Base-by-base conservation (phyloP, 192 early-diverging fungal genomes). In the Backusella parvicylindrica region DNA sequence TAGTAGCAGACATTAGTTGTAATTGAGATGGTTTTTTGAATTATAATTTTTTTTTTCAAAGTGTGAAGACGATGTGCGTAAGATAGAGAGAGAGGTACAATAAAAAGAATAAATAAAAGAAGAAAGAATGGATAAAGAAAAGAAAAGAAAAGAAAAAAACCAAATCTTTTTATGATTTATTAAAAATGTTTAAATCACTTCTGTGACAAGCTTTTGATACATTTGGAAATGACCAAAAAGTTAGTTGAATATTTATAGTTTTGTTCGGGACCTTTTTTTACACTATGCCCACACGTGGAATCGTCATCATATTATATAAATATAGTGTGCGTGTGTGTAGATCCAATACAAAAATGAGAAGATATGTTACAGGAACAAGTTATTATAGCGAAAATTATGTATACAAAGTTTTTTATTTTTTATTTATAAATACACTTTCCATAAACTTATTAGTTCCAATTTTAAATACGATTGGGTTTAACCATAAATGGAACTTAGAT, bases 221-320 rank as follows among this genome's bases (percentile, higher is more conserved):
- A 60, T 60, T 60, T 60, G 53, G 53, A 60, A 60, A 60, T 60
- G 53, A 60, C 50, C 50, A 53, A 53, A 50, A 50, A 50, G 49
- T 50, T 50, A 56, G 50, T 56, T 56, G 2, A 56, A 56, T 50
- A 50, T 50, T n/a, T 50, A 50, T 50, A 50, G 47, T 23, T 23
- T 56, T 56, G 50, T 56, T 56, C 50, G 50, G 50, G 50, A 26
- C 23, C 23, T 56, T 56, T 56, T 26, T 37, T 37, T 37, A 37
- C 11, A 23, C 23, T 26, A 23, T 11, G 9, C 50, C 23, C 23
- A 56, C 50, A 56, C 50, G 50, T 56, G 50, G 50, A 26, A 26
- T 56, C 50, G 23, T 56, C 50, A 41, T 41, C 40, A 56, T 47
- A 47, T 26, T 23, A 26, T 53, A 53, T 26, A 23, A 53, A 53